These are phyloP conservation scores for Myxozyma lipomycoides DNA, from an alignment of 805 yeast species.

Conservation along the genomic window DNA sequence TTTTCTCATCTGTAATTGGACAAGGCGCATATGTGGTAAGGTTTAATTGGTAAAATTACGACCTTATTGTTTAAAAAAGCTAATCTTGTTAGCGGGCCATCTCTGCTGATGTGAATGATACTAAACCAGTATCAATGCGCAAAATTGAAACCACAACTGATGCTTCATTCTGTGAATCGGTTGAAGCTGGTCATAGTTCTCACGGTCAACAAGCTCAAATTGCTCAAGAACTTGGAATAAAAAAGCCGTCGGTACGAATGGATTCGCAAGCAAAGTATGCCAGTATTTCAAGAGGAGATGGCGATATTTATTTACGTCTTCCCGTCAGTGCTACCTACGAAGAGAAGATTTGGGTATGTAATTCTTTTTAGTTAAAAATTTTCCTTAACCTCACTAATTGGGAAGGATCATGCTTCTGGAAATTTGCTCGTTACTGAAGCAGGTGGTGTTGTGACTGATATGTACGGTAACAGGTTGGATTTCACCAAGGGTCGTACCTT, in stretches of 20 bases:
- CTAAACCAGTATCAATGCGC: constrained; percentile 50
- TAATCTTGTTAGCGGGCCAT: constrained; percentile 14
- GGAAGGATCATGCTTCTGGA: constrained; percentile 89
- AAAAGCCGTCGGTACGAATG: constrained; percentile 59
- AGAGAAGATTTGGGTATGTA: constrained; percentile 78
- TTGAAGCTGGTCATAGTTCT: constrained; percentile 91
- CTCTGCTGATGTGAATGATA: constrained; percentile 31
- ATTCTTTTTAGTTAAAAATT: neutral
- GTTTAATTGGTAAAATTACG: constrained; percentile 42
- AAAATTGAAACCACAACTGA: constrained; percentile 43
- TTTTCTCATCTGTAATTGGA: constrained; percentile 65
- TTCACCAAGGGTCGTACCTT: constrained; percentile 84
- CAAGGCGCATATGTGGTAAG: constrained; percentile 58
- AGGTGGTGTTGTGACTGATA: constrained; percentile 87
- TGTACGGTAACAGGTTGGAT: constrained; percentile 67
- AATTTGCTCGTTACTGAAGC: constrained; percentile 79
- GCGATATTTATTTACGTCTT: constrained; percentile 84
- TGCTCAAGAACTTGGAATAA: constrained; percentile 59
- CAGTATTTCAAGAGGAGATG: constrained; percentile 82
- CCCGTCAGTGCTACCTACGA: constrained; percentile 73
- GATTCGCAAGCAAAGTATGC: constrained; percentile 98
- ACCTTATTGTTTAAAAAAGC: neutral
- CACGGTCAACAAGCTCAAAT: constrained; percentile 79
- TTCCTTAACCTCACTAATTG: neutral
- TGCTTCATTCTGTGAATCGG: constrained; percentile 82